phyloP scores from a whole-genome alignment of 176 grass and related monocot species.

The Poa pratensis region DNA sequence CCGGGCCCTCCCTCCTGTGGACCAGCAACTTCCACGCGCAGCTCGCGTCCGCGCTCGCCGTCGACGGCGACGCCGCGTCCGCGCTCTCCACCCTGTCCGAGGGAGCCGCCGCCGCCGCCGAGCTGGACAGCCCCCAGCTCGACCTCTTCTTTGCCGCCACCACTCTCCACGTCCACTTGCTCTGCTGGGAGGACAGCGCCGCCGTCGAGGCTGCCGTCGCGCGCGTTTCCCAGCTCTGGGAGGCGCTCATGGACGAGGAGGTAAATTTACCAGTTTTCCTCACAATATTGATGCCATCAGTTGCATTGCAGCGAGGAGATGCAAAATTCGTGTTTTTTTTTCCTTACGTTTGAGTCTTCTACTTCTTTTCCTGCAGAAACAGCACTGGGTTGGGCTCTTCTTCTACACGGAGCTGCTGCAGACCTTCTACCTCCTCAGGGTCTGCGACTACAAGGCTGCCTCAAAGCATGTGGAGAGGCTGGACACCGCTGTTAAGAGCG shows the following conservation, averaged over 20 bases:
- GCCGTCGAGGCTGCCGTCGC: conserved; percentile 58
- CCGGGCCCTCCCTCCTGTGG: conserved; percentile 59
- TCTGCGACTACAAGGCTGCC: conserved; percentile 86
- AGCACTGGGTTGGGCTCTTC: conserved; percentile 79
- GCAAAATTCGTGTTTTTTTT: conserved; percentile 7
- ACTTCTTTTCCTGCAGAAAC: conserved; percentile 55
- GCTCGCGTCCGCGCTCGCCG: conserved; percentile 73
- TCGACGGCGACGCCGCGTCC: conserved; percentile 66
- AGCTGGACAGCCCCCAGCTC: conserved; percentile 70
- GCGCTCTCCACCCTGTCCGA: conserved; percentile 63
- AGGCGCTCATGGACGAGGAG: conserved; percentile 65
- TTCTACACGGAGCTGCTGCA: conserved; percentile 83
- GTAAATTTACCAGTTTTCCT: conserved; percentile 27
- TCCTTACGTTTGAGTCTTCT: not conserved
- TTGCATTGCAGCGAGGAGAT: not conserved
- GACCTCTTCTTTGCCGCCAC: conserved; percentile 95
- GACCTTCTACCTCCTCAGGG: conserved; percentile 85
- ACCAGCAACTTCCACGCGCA: conserved; percentile 87
- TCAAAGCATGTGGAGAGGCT: conserved; percentile 68
- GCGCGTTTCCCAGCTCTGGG: conserved; percentile 56
- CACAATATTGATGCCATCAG: not conserved
- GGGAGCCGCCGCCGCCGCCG: conserved; percentile 59
- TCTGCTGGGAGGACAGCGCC: conserved; percentile 77
- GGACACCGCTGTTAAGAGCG: conserved; percentile 66
- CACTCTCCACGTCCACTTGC: conserved; percentile 70